Percentiles rank a stretch among this genome's conserved stretches.
phyloP scores from a whole-genome alignment of 371 early-diverging fungal genomes.

The Rhizopus stolonifer region DNA sequence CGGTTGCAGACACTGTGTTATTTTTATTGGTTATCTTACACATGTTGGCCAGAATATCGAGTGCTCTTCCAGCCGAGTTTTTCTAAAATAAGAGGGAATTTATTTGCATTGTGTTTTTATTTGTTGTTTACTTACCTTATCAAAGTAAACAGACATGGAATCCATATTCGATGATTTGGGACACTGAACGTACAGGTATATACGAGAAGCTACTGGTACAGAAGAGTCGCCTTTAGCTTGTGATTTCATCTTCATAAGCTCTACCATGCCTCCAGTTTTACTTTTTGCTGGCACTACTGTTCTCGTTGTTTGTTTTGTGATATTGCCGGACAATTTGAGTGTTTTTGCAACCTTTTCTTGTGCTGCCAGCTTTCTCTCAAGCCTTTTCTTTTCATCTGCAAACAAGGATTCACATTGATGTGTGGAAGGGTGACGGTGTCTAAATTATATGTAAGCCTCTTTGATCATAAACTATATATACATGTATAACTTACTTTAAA shows the following conservation, averaged over 20 bases:
- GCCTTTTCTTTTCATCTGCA: conserved; percentile 23
- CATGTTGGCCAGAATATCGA: conserved; percentile 27
- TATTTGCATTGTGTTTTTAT: neutral
- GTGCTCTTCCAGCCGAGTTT: conserved; percentile 18
- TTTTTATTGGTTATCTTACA: conserved; percentile 29
- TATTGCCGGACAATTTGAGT: conserved; percentile 5
- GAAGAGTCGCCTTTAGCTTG: conserved; percentile 34
- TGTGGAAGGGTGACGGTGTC: conserved; percentile 31
- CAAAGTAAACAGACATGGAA: conserved; percentile 23
- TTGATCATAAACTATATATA: no score
- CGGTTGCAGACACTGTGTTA: conserved; percentile 16
- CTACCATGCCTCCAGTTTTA: conserved; percentile 25
- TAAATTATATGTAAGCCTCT: neutral
- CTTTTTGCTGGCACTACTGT: conserved; percentile 11
- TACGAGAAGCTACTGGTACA: conserved; percentile 23
- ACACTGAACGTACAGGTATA: conserved; percentile 30
- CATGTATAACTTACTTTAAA: conserved; percentile 17
- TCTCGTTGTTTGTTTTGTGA: neutral
- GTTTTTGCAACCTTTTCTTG: conserved; percentile 28
- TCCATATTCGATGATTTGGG: conserved; percentile 17
- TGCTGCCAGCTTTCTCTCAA: conserved; percentile 25
- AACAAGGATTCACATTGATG: conserved; percentile 26
- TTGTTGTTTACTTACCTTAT: conserved; percentile 22
- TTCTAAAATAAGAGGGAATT: conserved; percentile 2
- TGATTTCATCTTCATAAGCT: conserved; percentile 40